Percentiles rank a stretch among this genome's conserved stretches.
These are phyloP conservation scores for Leucocoprinus birnbaumii DNA, from an alignment of 768 basidiomycete genomes.

Conservation along the genomic window DNA sequence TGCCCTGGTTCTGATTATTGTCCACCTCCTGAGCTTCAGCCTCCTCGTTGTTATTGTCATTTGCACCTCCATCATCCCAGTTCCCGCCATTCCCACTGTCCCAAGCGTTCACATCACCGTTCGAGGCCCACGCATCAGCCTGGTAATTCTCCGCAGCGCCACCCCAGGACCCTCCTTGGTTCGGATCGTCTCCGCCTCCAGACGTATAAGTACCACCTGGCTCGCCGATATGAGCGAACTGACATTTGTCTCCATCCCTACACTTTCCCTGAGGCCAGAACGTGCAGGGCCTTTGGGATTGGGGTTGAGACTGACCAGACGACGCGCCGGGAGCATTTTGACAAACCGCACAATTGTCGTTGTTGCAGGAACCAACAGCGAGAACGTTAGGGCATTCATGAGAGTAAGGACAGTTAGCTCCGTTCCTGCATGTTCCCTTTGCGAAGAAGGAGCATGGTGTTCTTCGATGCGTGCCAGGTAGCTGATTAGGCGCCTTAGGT, in stretches of 20 bases:
- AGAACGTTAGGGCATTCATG: constrained; percentile 6
- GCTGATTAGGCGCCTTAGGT: neutral
- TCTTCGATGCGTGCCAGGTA: neutral
- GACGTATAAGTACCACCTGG: neutral
- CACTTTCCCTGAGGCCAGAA: constrained; percentile 37
- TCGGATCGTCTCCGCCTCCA: neutral
- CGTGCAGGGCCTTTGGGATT: constrained; percentile 19
- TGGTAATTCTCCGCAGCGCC: neutral
- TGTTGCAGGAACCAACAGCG: neutral
- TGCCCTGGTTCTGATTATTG: neutral
- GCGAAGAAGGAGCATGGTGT: neutral
- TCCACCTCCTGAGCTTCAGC: neutral
- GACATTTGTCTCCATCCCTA: constrained; percentile 34
- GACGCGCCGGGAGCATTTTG: neutral
- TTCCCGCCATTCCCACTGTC: neutral
- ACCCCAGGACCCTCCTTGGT: neutral
- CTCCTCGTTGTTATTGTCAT: neutral
- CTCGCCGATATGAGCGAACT: constrained; percentile 28
- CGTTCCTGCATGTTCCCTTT: constrained; percentile 11
- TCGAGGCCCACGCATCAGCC: neutral
- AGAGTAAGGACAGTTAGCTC: neutral
- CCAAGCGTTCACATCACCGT: neutral
- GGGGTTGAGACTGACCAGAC: neutral
- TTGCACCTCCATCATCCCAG: neutral
- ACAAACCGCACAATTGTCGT: neutral